Conservation (phyloP, 768 basidiomycete species). For the Phanerochaete sordida region DNA sequence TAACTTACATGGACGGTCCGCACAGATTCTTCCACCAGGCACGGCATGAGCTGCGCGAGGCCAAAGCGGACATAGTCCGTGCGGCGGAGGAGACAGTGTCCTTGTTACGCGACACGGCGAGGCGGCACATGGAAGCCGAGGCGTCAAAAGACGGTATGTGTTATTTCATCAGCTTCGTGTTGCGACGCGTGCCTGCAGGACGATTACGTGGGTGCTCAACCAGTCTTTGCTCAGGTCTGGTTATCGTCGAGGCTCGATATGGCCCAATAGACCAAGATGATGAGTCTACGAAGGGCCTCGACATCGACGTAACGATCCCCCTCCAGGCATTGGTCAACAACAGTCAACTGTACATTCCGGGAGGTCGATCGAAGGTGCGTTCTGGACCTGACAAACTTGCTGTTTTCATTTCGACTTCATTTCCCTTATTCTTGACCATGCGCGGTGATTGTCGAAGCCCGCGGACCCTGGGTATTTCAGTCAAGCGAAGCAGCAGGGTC, state of each 20-base stretch:
- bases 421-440: neutral
- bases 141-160: conserved; percentile 59
- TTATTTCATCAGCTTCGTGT: conserved; percentile 1
- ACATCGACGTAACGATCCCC: conserved; percentile 76
- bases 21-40: conserved; percentile 65
- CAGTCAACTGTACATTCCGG: conserved; percentile 76
- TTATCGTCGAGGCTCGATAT: conserved; percentile 75
- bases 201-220: conserved; percentile 7
- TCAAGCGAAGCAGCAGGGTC: neutral
- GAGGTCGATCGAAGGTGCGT: conserved; percentile 68
- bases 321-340: conserved; percentile 78
- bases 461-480: neutral
- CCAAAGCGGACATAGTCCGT: conserved; percentile 56
- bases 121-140: conserved; percentile 61
- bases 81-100: conserved; percentile 60
- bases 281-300: conserved; percentile 49
- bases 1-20: neutral
- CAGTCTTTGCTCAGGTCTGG: conserved; percentile 49
- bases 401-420: neutral
- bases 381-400: neutral
- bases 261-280: conserved; percentile 43
- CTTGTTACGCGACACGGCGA: conserved; percentile 66
- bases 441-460: neutral
- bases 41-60: conserved; percentile 58
- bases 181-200: neutral